Evolutionary conservation across 371 early-diverging fungal genomes (phyloP), one percentile per base, ranked within the genome.

Genomic region (Apophysomyces variabilis): DNA sequence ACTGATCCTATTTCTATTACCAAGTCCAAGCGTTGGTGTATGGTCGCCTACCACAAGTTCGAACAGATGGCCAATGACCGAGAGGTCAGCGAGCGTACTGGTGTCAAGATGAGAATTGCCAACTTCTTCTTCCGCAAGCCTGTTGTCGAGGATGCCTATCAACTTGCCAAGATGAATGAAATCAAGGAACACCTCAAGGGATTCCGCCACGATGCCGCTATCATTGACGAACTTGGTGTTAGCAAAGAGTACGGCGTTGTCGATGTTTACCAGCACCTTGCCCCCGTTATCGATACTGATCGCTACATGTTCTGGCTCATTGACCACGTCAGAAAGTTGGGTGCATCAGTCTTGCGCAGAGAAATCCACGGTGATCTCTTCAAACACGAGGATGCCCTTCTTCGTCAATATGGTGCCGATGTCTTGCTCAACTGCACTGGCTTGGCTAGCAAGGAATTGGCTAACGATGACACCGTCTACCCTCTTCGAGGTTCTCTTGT

Each of bases 361-460:
- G 54, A 50, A 21, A 50, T 50, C 21, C 54, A 50, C 32, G 54
- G 54, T 50, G 54, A 50, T 50, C 54, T 50, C 21, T 50, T 50
- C 54, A 50, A 4, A 5, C 54, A 50, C 21, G 54, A 50, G 21
- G 54, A 50, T 7, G n/a, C 54, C 54, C 54, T 50, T 11, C 54
- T 50, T 21, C 54, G 54, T 26, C 54, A 50, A 50, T 50, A 50
- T 21, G 54, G 54, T 50, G 54, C 54, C 54, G 54, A 50, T 50
- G 54, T 50, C 54, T 50, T 50, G 54, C 54, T 50, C 54, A 50
- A 50, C 54, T 50, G 54, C 54, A 50, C 54, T 50, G 54, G 54
- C 21, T 26, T 50, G 7, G 16, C 54, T 11, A 26, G 54, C 21
- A 50, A 50, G 54, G 54, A 50, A 50, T 50, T 50, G 54, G 54